Percentiles rank a stretch among this genome's conserved stretches.
Evolutionary conservation across 192 early-diverging fungal genomes (phyloP).

Genomic region (Mortierella claussenii): DNA sequence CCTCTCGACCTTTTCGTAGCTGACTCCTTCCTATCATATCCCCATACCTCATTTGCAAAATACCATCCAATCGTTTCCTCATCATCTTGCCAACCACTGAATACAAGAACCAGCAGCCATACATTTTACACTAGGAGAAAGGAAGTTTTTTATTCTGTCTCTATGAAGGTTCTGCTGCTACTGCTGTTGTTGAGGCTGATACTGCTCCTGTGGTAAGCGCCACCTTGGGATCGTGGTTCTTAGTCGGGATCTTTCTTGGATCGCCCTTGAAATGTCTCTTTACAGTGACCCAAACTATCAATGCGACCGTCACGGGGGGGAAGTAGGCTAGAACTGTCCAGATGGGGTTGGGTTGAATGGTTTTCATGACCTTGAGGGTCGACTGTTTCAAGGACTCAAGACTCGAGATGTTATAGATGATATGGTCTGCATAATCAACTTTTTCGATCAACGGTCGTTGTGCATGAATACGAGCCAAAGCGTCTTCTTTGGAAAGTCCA

Average conservation of each 20-base stretch:
- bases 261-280: conserved; percentile 49
- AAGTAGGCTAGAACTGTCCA: conserved; percentile 45
- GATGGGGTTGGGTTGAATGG: conserved; percentile 35
- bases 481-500: conserved; percentile 68
- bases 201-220: too few species aligned
- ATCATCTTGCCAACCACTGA: too few species aligned
- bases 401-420: conserved; percentile 87
- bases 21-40: too few species aligned
- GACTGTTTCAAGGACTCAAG: conserved; percentile 59
- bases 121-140: too few species aligned
- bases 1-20: too few species aligned
- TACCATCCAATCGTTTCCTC: too few species aligned
- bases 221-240: background rate
- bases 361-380: conserved; percentile 52
- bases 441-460: conserved; percentile 91
- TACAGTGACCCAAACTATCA: conserved; percentile 27
- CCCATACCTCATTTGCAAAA: too few species aligned
- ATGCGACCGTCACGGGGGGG: conserved; percentile 21
- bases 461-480: conserved; percentile 75
- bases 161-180: too few species aligned
- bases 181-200: too few species aligned
- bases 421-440: conserved; percentile 75
- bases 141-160: too few species aligned
- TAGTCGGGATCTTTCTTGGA: conserved; percentile 28
- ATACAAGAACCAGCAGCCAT: too few species aligned